A percentile compares a stretch with the other conserved stretches of the same genome.
Conservation (phyloP, 2,329 filamentous ascomycete species). For the Canariomyces notabilis region DNA sequence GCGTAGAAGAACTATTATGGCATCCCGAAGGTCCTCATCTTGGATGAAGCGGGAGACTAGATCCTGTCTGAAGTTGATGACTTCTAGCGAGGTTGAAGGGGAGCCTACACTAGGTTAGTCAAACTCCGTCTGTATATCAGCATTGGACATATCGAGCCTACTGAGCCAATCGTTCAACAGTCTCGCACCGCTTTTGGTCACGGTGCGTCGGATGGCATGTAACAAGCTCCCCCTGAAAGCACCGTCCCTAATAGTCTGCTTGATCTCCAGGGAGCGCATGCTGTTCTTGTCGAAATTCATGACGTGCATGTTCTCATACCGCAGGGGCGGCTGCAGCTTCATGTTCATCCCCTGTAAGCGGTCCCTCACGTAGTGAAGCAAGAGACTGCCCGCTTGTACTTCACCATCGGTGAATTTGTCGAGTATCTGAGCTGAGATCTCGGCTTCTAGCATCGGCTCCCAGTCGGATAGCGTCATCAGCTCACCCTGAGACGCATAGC, state of each 20-base stretch:
- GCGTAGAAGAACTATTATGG: constrained; percentile 62
- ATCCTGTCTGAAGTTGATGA: constrained; percentile 75
- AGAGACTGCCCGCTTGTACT: constrained; percentile 67
- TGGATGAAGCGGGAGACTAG: constrained; percentile 72
- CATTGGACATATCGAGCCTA: constrained; percentile 17
- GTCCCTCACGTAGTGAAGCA: constrained; percentile 80
- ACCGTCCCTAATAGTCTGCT: constrained; percentile 77
- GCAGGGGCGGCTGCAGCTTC: constrained; percentile 76
- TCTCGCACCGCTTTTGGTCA: constrained; percentile 85
- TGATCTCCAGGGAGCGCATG: constrained; percentile 82
- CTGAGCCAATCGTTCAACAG: constrained; percentile 81
- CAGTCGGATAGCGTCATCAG: constrained; percentile 57
- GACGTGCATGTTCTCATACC: constrained; percentile 67
- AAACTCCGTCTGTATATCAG: constrained; percentile 6
- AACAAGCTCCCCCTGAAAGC: constrained; percentile 76
- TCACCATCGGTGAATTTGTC: constrained; percentile 62
- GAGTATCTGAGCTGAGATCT: constrained; percentile 51
- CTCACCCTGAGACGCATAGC: constrained; percentile 55
- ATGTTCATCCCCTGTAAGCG: constrained; percentile 72
- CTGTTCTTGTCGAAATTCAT: constrained; percentile 93
- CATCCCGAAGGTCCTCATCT: constrained; percentile 63
- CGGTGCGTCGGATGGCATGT: constrained; percentile 82
- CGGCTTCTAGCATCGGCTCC: constrained; percentile 70
- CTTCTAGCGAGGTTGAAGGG: constrained; percentile 77
- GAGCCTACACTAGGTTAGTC: constrained; percentile 37